Base-by-base conservation (phyloP, 805 yeast genomes). In the Candida easanensis region DNA sequence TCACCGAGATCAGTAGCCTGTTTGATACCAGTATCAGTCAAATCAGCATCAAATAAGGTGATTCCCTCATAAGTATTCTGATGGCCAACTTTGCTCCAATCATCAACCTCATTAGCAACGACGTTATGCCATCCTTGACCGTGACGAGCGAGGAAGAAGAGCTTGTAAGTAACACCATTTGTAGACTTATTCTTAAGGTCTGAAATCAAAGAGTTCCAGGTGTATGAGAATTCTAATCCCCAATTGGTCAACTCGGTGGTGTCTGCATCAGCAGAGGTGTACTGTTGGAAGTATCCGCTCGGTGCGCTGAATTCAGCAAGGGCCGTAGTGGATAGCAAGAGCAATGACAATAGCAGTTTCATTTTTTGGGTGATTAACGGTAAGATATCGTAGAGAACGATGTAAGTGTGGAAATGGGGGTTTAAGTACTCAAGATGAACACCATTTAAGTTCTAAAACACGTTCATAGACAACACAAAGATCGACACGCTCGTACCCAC, bases 81-180 rank as follows among this genome's bases (percentile, higher is more conserved):
- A 0, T 25, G 28, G 19, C 49, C 43, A 6, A 38, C 26, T 4
- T 14, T 19, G 9, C 39, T 32, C 46, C 46, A 39, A 6, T 15
- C 34, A 16, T 46, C 33, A 9, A 46, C 34, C 19, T 36, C 40
- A 15, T 33, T 38, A 21, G 36, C 32, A 13, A 46, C 38, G 21
- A 42, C 46, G 31, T 46, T 46, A 15, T 46, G 50, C 35, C 37
- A 33, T 23, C 41, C 33, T 26, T 42, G 45, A 17, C 47, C 50
- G 18, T 46, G 47, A 27, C 45, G 40, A 25, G 44, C 42, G 38
- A 42, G 36, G 38, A 43, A 43, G 20, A 40, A 22, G 27, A 46
- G 27, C 27, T 46, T 46, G 22, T 40, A 26, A 39, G 30, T 28
- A 28, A 18, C 10, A 14, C 16, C 15, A 25, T 11, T 28, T 16